Percentiles rank a stretch among this genome's conserved stretches.
phyloP scores from a whole-genome alignment of 306 rosid species.

The Chamaecrista fasciculata region DNA sequence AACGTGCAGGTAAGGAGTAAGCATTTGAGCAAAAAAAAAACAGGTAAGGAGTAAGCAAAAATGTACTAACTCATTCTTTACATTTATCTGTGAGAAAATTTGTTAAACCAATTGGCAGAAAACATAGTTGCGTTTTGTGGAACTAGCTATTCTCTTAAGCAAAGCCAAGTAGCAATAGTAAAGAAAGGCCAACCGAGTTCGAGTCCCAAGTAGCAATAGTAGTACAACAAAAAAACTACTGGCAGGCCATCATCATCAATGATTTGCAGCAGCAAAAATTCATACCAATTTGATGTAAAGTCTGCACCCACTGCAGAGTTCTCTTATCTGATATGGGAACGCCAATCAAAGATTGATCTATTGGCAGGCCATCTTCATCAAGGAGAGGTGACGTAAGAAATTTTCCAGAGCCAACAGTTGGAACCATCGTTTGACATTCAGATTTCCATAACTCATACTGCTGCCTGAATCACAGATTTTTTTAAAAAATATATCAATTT shows the following conservation, averaged over 20 bases:
- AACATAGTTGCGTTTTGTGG: constrained; percentile 2
- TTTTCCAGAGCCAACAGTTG: constrained; percentile 73
- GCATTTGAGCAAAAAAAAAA: too few relatives aligned
- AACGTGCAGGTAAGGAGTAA: too few relatives aligned
- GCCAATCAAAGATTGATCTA: constrained; percentile 42
- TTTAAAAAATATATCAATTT: constrained; percentile 19
- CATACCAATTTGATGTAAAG: constrained; percentile 86
- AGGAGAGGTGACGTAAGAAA: constrained; percentile 59
- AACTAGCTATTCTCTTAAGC: constrained; percentile 6
- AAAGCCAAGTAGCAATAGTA: constrained; percentile 18
- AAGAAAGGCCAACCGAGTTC: too few relatives aligned
- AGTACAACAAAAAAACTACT: constrained; percentile 9
- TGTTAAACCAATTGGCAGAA: neutral
- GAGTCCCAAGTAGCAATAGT: too few relatives aligned
- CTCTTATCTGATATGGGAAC: constrained; percentile 52
- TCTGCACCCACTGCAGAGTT: constrained; percentile 72
- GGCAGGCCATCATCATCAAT: neutral
- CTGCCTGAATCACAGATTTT: constrained; percentile 57
- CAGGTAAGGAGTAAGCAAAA: neutral
- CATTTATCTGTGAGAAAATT: constrained; percentile 8
- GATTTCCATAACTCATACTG: constrained; percentile 70
- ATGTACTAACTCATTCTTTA: constrained; percentile 5
- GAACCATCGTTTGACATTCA: constrained; percentile 81
- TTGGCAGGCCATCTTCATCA: constrained; percentile 50
- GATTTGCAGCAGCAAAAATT: constrained; percentile 18